phyloP scores from a whole-genome alignment of 1,284 basidiomycete species.

The Wolfiporia cocos region DNA sequence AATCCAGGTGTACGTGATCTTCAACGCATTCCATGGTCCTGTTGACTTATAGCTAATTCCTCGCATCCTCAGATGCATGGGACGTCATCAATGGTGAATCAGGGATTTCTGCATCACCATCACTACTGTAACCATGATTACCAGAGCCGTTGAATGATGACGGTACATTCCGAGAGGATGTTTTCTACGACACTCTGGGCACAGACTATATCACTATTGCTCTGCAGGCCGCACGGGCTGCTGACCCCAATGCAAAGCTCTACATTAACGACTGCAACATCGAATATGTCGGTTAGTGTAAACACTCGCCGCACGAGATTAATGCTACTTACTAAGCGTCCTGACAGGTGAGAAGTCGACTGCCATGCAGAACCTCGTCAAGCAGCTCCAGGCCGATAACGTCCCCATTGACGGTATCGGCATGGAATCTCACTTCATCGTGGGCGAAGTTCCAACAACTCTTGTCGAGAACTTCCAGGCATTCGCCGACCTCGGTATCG shows the following conservation, averaged over 20 bases:
- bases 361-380: constrained; percentile 39
- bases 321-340: not conserved
- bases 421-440: constrained; percentile 44
- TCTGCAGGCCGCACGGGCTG: constrained; percentile 36
- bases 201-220: constrained; percentile 37
- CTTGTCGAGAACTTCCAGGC: constrained; percentile 36
- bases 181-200: constrained; percentile 43
- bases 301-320: not conserved
- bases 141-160: constrained; percentile 53
- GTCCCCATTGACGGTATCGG: constrained; percentile 46
- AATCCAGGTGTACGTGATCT: constrained; percentile 19
- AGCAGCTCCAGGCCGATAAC: constrained; percentile 31
- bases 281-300: constrained; percentile 16
- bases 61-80: constrained; percentile 21
- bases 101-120: not conserved
- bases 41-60: constrained; percentile 2
- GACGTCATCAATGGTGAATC: constrained; percentile 33
- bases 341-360: constrained; percentile 35
- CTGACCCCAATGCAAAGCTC: constrained; percentile 36
- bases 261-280: constrained; percentile 52
- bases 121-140: not conserved
- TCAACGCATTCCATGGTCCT: not conserved
- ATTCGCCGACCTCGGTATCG: constrained; percentile 44
- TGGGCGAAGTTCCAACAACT: constrained; percentile 36
- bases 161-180: constrained; percentile 40